Base-by-base conservation (phyloP, 441 rosid genomes). In the Manihot esculenta region DNA sequence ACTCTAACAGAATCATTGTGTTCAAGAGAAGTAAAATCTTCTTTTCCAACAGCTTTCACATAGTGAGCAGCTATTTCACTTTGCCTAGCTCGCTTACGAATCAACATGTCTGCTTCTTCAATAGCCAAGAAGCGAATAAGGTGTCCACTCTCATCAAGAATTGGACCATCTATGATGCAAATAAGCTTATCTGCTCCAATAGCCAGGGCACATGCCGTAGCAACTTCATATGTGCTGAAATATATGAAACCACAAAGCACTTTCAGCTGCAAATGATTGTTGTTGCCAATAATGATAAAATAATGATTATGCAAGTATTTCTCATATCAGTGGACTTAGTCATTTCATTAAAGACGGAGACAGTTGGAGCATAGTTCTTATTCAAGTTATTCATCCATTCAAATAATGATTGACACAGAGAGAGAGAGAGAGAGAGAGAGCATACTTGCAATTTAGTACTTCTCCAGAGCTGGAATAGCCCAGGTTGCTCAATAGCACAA, bases 391-490 rank as follows among this genome's bases (percentile, higher is more conserved):
- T 26, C 9, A n/a, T 44, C 45, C 17, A 42, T 66, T 59, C 13
- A 17, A 38, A 30, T n/a, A 20, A 27, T 35, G 10, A 58, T n/a
- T n/a, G n/a, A n/a, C n/a, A n/a, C n/a, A n/a, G n/a, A n/a, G n/a
- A n/a, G 47, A 44, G 24, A 38, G 33, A 53, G 26, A 70, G 24
- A 61, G 23, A 41, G 51, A 51, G 7, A 2, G 0, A 2, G 59
- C 97, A 68, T 89, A 94, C 99, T 94, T 94, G 99, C 99, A 94
- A 77, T 90, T 94, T 53, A 94, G 81, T 76, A 94, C 97, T 87
- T 94, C 97, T 69, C 99, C 99, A 56, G 97, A 85, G 77, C 97
- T 92, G 66, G 99, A 94, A 79, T 90, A 86, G 23, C 99, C 99
- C 72, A 94, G 80, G 86, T 94, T 94, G 84, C 94, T 94, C 71